Base-by-base conservation (phyloP, 371 early-diverging fungal genomes). In the Apophysomyces ossiformis region DNA sequence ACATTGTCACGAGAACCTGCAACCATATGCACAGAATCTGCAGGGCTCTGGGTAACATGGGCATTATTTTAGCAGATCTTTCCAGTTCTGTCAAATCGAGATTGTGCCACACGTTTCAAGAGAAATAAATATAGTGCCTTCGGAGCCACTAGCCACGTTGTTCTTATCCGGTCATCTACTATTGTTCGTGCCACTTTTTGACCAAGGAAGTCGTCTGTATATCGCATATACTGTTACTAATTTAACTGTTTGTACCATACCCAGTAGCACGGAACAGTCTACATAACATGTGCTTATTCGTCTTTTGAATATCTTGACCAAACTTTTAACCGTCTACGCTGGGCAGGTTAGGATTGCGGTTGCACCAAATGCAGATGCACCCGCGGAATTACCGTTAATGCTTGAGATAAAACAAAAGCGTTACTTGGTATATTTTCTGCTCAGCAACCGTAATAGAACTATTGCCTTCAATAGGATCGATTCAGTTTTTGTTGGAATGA, bases 11-110 rank as follows among this genome's bases (percentile, higher is more conserved):
- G 18, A 50, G 54, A 50, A 50, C 54, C 16, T 50, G 35, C 54
- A 21, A 26, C 32, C 32, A 26, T 50, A 16, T 50, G 54, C 21
- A 4, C 21, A 50, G 8, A 50, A 16, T 21, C 8, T 50, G 21
- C 21, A 7, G 21, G 21, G 21, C 7, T 50, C 21, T 50, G 21
- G 21, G 54, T 50, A 50, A 50, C 21, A 21, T 50, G 54, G 21
- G 21, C 11, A n/a, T 50, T 50, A 21, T 50, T 50, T 50, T 50
- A 50, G 54, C 54, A 50, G 54, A 50, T 50, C 54, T 50, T 50
- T 50, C 54, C 54, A 50, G 54, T 50, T 50, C 54, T 50, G 54
- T 50, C 54, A 50, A 50, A 50, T 50, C 54, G 54, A 50, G 54
- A 50, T 50, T 32, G 54, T 50, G 54, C 21, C 54, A 50, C 54